Evolutionary conservation across 805 yeast genomes (phyloP).

Genomic region (Pichia kluyveri): DNA sequence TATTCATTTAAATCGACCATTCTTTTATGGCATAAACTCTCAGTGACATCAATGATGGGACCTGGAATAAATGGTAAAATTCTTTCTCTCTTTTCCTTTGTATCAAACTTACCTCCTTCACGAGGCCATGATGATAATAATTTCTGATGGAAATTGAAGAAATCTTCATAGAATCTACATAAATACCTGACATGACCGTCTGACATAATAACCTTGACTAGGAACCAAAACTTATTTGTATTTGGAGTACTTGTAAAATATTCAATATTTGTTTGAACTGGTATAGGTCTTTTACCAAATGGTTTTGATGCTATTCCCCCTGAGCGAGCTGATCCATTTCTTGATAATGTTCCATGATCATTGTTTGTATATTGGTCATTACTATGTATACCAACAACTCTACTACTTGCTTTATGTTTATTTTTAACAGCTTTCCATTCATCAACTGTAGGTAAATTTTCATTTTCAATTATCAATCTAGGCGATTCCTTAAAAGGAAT

Average conservation of each 20-base stretch:
- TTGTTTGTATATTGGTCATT: background rate
- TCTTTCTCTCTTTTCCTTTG: constrained; percentile 67
- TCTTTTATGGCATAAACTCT: constrained; percentile 47
- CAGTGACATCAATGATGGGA: constrained; percentile 86
- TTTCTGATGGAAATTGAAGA: constrained; percentile 84
- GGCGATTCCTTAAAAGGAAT: constrained; percentile 41
- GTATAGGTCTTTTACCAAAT: constrained; percentile 16
- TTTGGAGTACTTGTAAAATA: constrained; percentile 74
- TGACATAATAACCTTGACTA: constrained; percentile 56
- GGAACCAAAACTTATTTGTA: constrained; percentile 84
- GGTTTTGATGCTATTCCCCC: background rate
- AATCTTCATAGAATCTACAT: constrained; percentile 90
- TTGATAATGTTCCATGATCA: constrained; percentile 2
- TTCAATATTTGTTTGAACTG: constrained; percentile 66
- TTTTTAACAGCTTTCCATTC: constrained; percentile 93
- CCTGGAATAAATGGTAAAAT: constrained; percentile 94
- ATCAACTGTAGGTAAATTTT: constrained; percentile 82
- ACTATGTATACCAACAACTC: constrained; percentile 18
- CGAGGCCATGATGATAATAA: constrained; percentile 77
- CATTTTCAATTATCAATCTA: constrained; percentile 45
- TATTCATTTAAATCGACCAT: constrained; percentile 46
- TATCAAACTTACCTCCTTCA: constrained; percentile 79
- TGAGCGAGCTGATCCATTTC: constrained; percentile 10
- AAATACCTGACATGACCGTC: constrained; percentile 64
- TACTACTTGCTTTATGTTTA: constrained; percentile 83